phyloP scores from a whole-genome alignment of 768 basidiomycete species.

The Leccinum boreale region DNA sequence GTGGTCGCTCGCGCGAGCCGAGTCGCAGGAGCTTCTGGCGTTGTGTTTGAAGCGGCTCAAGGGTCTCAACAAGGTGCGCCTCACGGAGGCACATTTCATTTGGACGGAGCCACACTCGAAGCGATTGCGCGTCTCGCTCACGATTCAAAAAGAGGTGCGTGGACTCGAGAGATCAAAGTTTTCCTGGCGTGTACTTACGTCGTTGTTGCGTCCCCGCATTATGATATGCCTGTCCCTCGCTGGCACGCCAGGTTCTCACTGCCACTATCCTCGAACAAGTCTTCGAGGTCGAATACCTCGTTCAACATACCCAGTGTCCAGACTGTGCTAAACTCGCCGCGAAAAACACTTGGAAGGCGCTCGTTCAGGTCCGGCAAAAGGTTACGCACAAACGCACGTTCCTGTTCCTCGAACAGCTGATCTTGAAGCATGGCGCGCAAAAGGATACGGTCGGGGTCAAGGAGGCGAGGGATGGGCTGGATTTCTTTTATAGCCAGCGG shows the following conservation, averaged over 20 bases:
- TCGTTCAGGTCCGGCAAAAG: slow-evolving; percentile 98
- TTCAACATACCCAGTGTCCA: slow-evolving; percentile 93
- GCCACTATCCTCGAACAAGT: slow-evolving; percentile 96
- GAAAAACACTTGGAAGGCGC: slow-evolving; percentile 98
- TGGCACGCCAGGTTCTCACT: slow-evolving; percentile 68
- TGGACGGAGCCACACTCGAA: slow-evolving; percentile 99
- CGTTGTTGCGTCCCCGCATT: not conserved
- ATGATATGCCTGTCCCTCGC: not conserved
- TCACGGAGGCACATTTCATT: slow-evolving; percentile 98
- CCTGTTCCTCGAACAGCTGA: slow-evolving; percentile 94
- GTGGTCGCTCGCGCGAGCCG: slow-evolving; percentile 84
- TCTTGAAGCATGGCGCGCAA: slow-evolving; percentile 94
- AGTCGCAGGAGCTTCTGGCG: slow-evolving; percentile 90
- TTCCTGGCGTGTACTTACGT: not conserved
- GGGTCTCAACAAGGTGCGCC: slow-evolving; percentile 87
- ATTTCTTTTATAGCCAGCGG: slow-evolving; percentile 92
- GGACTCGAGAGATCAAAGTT: no score
- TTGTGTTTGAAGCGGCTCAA: slow-evolving; percentile 95
- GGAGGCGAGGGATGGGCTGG: slow-evolving; percentile 91
- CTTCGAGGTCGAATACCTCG: slow-evolving; percentile 94
- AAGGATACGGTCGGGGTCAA: slow-evolving; percentile 93
- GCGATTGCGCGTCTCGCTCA: slow-evolving; percentile 86
- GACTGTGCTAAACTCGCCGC: slow-evolving; percentile 93
- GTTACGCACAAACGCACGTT: slow-evolving; percentile 98
- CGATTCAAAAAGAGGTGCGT: slow-evolving; percentile 94